These are phyloP conservation scores for Linnemannia exigua DNA, from an alignment of 192 early-diverging fungal genomes.

Conservation along the genomic window DNA sequence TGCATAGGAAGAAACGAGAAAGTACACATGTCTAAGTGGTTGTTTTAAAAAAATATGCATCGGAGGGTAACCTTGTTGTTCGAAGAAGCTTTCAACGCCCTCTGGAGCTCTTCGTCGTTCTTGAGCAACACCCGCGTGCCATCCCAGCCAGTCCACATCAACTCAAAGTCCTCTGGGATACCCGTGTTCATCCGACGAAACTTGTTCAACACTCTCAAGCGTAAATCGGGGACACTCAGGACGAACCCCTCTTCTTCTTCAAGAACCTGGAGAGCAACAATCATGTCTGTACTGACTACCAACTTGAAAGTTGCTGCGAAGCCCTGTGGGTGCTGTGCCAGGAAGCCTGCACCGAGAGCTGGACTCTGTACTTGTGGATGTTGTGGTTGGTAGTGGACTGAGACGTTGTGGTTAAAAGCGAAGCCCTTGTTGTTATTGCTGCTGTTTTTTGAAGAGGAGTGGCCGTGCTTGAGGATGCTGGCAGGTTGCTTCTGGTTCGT, in stretches of 20 bases:
- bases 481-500: too few species aligned
- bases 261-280: constrained; percentile 21
- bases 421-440: too few species aligned
- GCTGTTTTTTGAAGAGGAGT: too few species aligned
- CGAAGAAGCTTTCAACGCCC: background rate
- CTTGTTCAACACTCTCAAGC: constrained; percentile 19
- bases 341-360: background rate
- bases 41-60: background rate
- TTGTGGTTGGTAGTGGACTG: background rate
- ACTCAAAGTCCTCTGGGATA: constrained; percentile 21
- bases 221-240: constrained; percentile 28
- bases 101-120: constrained; percentile 34
- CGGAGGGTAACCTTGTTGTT: constrained; percentile 26
- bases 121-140: constrained; percentile 23
- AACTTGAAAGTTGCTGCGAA: constrained; percentile 27
- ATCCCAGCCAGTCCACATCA: constrained; percentile 26
- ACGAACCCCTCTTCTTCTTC: constrained; percentile 12
- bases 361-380: background rate
- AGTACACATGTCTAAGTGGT: too few species aligned
- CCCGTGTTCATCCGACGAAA: constrained; percentile 13
- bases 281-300: constrained; percentile 22
- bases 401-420: too few species aligned
- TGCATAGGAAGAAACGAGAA: too few species aligned
- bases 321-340: background rate
- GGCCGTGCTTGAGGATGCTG: too few species aligned